phyloP scores from a whole-genome alignment of 805 yeast genomes.

The Saccharomycopsis sp. region DNA sequence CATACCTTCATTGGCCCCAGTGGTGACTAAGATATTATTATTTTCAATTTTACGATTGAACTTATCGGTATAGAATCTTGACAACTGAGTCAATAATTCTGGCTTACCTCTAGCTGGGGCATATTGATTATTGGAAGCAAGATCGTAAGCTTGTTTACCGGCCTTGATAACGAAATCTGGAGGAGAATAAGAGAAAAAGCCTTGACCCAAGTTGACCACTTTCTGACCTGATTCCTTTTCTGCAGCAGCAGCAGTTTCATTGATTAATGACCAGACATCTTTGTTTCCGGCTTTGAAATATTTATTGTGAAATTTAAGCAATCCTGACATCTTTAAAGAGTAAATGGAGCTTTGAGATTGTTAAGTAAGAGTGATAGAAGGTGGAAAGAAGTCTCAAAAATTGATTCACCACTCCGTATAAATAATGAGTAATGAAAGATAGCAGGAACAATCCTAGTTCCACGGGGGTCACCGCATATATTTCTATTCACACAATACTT shows the following conservation, averaged over 20 bases:
- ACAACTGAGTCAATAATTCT: slow-evolving; percentile 55
- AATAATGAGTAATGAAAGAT: too few species aligned
- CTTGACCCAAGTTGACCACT: slow-evolving; percentile 88
- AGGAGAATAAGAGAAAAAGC: slow-evolving; percentile 93
- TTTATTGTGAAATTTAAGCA: slow-evolving; percentile 39
- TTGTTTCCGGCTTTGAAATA: slow-evolving; percentile 65
- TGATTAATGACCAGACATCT: slow-evolving; percentile 92
- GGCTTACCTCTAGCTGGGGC: slow-evolving; percentile 88
- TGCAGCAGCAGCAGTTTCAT: slow-evolving; percentile 71
- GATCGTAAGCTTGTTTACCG: slow-evolving; percentile 62
- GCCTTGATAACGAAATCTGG: slow-evolving; percentile 88
- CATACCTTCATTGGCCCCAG: slow-evolving; percentile 98
- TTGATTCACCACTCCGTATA: too few species aligned
- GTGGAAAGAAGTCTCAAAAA: background rate
- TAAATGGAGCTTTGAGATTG: too few species aligned
- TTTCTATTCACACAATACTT: too few species aligned
- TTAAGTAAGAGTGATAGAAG: background rate
- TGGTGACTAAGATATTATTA: slow-evolving; percentile 67
- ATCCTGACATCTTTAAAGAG: too few species aligned
- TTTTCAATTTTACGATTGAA: slow-evolving; percentile 48
- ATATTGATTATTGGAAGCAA: slow-evolving; percentile 78
- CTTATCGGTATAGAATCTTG: slow-evolving; percentile 59
- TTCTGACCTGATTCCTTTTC: slow-evolving; percentile 53
- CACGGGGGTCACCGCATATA: too few species aligned
- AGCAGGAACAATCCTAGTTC: too few species aligned